Evolutionary conservation across 345 rosid species (phyloP), one percentile per base, ranked within the genome.

Genomic region (Citrus sp.): DNA sequence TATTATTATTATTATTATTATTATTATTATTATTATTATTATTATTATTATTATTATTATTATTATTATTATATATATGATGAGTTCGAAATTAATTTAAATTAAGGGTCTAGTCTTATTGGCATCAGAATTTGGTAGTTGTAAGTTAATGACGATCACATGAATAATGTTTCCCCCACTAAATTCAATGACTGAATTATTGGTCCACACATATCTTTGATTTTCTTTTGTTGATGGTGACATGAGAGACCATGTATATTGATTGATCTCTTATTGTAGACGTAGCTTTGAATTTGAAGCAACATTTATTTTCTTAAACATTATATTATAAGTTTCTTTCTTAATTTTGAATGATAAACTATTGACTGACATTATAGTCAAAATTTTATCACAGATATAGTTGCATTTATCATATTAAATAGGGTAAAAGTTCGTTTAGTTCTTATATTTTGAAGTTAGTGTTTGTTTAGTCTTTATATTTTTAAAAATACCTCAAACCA

Each of bases 131-230:
- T 24, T 42, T 73, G 88, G 88, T 82, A 74, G 87, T 70, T 82
- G 90, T 51, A 73, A 75, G 85, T 81, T 79, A 81, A 79, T 77
- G 67, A 76, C 72, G 80, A 73, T 82, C 90, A 85, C 92, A 82
- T 85, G 87, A 83, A 85, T 79, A 72, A 70, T 72, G 87, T 81
- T 80, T 72, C 81, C 88, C 77, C 38, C 84, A 83, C 81, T 83
- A 80, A 83, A 80, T 79, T 79, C 81, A 62, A 61, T 81, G 79
- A 56, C 82, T 65, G 66, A 73, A 76, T 21, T 77, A 22, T 79
- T 80, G 91, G 88, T 85, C 86, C 88, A 81, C 87, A 42, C 85
- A 81, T 85, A 42, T 82, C 77, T 55, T 77, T 80, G 18, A 80
- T 75, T 58, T 78, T 42, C 10, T 9, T 58, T 78, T 42, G 76